These are phyloP conservation scores for Plasmodium reichenowi DNA, from an alignment of 169 alveolate genomes.

Conservation along the genomic window DNA sequence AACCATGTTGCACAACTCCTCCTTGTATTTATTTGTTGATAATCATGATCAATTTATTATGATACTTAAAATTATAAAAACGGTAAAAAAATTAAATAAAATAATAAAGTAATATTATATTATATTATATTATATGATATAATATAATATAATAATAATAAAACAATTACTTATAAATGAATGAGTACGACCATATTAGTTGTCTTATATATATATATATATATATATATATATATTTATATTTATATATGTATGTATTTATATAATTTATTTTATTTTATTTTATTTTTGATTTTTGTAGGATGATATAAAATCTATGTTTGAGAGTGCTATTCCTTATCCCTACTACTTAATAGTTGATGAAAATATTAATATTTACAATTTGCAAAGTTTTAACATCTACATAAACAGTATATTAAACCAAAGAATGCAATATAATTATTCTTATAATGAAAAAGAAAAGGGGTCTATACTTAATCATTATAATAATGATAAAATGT, in stretches of 20 bases:
- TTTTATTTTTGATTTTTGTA: constrained; percentile 18
- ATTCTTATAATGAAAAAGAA: constrained; percentile 18
- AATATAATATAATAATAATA: not conserved
- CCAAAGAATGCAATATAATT: constrained; percentile 20
- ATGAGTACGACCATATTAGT: too few species aligned
- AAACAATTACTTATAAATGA: too few species aligned
- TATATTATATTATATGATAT: too few species aligned
- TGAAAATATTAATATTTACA: constrained; percentile 46
- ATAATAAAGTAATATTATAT: not conserved
- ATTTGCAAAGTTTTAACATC: constrained; percentile 54
- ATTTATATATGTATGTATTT: not conserved
- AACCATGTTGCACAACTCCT: constrained; percentile 40
- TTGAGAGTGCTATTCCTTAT: constrained; percentile 65
- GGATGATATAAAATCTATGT: constrained; percentile 49
- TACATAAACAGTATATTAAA: constrained; percentile 43
- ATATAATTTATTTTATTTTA: not conserved
- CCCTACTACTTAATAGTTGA: constrained; percentile 74
- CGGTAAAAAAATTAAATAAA: not conserved
- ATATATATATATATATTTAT: not conserved
- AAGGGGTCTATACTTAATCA: not conserved
- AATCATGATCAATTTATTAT: constrained; percentile 32
- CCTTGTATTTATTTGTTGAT: constrained; percentile 65
- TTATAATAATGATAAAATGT: not conserved
- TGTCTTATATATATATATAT: not conserved
- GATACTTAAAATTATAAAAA: constrained; percentile 30